Base-by-base conservation (phyloP, 1,139 yeast genomes). In the Scheffersomyces insectosa region DNA sequence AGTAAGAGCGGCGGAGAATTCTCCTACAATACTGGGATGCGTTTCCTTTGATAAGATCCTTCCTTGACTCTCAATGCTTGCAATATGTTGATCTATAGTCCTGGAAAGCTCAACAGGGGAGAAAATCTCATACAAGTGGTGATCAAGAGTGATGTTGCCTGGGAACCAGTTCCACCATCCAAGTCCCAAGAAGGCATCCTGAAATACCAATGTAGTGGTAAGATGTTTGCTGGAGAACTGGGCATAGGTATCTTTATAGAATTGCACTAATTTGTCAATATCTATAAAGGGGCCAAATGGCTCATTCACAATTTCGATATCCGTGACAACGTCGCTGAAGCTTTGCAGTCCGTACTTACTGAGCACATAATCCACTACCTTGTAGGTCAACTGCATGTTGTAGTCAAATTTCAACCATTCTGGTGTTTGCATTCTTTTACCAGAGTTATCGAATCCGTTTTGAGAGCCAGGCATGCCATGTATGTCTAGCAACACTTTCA, bases 391-490 rank as follows among this genome's bases (percentile, higher is more conserved):
- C 40, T 77, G 67, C 36, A 73, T 66, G 56, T 85, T 82, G 51
- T 48, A 50, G 8, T 46, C 47, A 9, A 23, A 35, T 28, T 56
- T 49, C 67, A 56, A 36, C 70, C 75, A 20, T 71, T 67, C 63
- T 83, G 83, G 80, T 85, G 89, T 8, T 70, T 70, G 44, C 77
- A 56, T 97, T 56, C 97, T 78, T 48, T 80, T 68, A 14, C 99
- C 99, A 9, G 97, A 88, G 68, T 91, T 91, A 64, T 93, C 99
- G 62, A 91, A 91, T 15, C 98, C 97, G 62, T 91, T 91, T 67
- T 91, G 98, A 15, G 96, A 87, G 11, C 97, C 98, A 38, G 97
- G 95, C 25, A 89, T 95, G 45, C 98, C 98, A 62, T 91, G 99
- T 55, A 91, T 70, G 64, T 91, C 99, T 42, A 91, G 76, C 97